Percentiles rank a stretch among this genome's conserved stretches.
phyloP scores from a whole-genome alignment of 768 basidiomycete species.

The Hygrophoropsis aurantiaca region DNA sequence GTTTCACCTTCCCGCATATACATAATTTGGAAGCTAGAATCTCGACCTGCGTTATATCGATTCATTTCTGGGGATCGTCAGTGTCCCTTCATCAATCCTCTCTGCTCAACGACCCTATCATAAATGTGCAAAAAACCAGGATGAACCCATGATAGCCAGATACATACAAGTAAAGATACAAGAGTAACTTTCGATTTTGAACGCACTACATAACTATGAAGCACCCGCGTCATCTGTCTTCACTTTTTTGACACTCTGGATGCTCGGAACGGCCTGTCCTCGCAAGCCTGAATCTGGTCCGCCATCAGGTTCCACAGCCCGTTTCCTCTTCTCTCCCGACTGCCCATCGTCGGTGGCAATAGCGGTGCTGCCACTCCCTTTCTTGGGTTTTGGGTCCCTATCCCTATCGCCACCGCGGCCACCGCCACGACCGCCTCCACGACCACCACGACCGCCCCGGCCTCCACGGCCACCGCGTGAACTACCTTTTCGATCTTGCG shows the following conservation, averaged over 20 bases:
- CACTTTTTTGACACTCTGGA: constrained; percentile 39
- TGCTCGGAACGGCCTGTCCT: constrained; percentile 56
- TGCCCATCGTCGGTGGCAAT: constrained; percentile 39
- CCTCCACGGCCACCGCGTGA: constrained; percentile 40
- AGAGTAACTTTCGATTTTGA: too few species aligned
- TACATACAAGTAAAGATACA: too few species aligned
- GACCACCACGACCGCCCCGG: constrained; percentile 30
- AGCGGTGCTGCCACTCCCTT: constrained; percentile 17
- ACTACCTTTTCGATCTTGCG: constrained; percentile 37
- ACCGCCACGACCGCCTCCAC: constrained; percentile 35
- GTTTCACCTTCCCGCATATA: too few species aligned
- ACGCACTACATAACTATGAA: neutral
- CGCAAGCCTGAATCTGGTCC: constrained; percentile 67
- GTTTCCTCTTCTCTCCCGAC: constrained; percentile 74
- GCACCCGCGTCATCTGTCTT: constrained; percentile 36
- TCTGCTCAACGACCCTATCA: too few species aligned
- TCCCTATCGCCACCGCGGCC: constrained; percentile 16
- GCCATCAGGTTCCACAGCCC: constrained; percentile 76
- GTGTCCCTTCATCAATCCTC: too few species aligned
- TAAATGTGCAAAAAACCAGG: too few species aligned
- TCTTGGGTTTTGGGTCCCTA: constrained; percentile 11
- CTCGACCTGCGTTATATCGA: too few species aligned
- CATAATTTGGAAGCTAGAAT: too few species aligned
- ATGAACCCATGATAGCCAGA: too few species aligned
- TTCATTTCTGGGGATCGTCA: too few species aligned